phyloP scores from a whole-genome alignment of 345 rosid genomes.

The Murraya koenigii region DNA sequence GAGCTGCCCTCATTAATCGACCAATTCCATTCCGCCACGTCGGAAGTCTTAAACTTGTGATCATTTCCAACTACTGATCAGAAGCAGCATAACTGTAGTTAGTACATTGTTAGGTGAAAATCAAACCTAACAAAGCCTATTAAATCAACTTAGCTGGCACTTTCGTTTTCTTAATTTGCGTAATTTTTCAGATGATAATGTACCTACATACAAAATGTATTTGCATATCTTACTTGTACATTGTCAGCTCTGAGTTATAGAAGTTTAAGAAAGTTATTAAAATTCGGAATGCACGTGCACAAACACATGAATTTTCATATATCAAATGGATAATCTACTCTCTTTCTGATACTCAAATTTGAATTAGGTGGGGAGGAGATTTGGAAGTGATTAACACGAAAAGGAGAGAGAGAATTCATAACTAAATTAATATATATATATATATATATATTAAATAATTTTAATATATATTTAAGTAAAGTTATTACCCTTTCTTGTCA shows the following conservation, averaged over 20 bases:
- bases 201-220: no score
- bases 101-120: not conserved
- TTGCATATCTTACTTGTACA: no score
- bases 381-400: not conserved
- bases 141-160: no score
- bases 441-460: no score
- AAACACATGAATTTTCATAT: not conserved
- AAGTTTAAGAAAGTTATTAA: not conserved
- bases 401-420: not conserved
- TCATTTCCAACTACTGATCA: not conserved
- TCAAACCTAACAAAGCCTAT: not conserved
- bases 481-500: no score
- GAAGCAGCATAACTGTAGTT: not conserved
- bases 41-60: not conserved
- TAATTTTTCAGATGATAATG: no score
- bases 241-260: not conserved
- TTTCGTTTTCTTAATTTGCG: no score
- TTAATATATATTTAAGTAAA: no score
- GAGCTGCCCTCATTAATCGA: not conserved
- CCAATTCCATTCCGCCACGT: not conserved
- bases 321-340: no score
- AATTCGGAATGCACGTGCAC: no score
- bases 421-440: no score
- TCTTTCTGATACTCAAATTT: no score
- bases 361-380: not conserved